These are phyloP conservation scores for Phaeotremella skinneri DNA, from an alignment of 768 basidiomycete genomes.

Conservation along the genomic window DNA sequence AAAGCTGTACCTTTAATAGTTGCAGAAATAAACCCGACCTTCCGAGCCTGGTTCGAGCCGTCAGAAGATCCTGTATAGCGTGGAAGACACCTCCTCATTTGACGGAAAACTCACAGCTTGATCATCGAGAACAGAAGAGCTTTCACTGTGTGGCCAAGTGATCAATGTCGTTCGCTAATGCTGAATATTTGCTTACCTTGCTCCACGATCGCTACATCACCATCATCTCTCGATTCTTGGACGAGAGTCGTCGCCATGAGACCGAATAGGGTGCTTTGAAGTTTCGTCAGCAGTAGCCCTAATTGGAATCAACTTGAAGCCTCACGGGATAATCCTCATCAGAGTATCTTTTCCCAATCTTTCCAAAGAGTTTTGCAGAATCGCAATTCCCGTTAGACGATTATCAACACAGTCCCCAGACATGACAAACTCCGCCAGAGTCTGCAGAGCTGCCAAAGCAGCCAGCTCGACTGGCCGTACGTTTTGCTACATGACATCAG, in stretches of 20 bases:
- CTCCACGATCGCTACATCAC: slow-evolving; percentile 26
- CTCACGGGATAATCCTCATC: slow-evolving; percentile 25
- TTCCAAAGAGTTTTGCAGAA: slow-evolving; percentile 29
- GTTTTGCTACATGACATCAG: slow-evolving; percentile 24
- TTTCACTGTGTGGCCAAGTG: slow-evolving; percentile 6
- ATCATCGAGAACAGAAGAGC: slow-evolving; percentile 12
- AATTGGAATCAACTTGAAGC: not conserved
- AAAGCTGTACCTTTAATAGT: too few relatives aligned
- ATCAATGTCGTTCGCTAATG: slow-evolving; percentile 1
- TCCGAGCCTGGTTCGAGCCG: slow-evolving; percentile 22
- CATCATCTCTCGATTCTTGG: slow-evolving; percentile 15
- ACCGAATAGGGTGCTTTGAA: slow-evolving; percentile 15
- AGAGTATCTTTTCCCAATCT: slow-evolving; percentile 25
- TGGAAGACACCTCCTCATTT: too few relatives aligned
- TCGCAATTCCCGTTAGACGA: slow-evolving; percentile 27
- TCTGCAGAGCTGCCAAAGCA: slow-evolving; percentile 25
- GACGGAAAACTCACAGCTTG: slow-evolving; percentile 11
- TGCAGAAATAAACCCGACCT: slow-evolving; percentile 22
- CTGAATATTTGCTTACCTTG: slow-evolving; percentile 20
- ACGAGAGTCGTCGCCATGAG: slow-evolving; percentile 18
- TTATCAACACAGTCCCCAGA: slow-evolving; percentile 23
- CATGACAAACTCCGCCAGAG: slow-evolving; percentile 28
- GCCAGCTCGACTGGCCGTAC: slow-evolving; percentile 25
- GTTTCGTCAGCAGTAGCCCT: not conserved
- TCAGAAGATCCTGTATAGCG: not conserved